phyloP scores from a whole-genome alignment of 169 alveolate genomes.

The Plasmodium gaboni region DNA sequence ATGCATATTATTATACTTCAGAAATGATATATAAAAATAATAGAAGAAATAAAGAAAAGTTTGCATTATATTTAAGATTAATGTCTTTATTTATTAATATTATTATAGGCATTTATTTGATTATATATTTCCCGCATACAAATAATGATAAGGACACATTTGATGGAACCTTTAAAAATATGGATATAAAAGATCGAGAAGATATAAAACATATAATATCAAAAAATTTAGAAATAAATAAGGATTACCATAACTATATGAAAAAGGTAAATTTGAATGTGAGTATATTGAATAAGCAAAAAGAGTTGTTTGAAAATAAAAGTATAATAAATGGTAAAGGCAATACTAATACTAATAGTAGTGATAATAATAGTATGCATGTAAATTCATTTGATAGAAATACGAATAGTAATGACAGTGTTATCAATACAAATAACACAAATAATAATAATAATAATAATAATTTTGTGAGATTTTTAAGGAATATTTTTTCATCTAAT shows the following conservation, averaged over 20 bases:
- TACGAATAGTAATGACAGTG: background rate
- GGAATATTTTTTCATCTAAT: too few species aligned
- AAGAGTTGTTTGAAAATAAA: slow-evolving; percentile 1
- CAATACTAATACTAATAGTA: background rate
- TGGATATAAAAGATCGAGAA: slow-evolving; percentile 25
- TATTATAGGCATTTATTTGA: slow-evolving; percentile 57
- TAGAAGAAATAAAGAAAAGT: slow-evolving; percentile 43
- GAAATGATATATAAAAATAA: slow-evolving; percentile 69
- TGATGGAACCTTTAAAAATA: slow-evolving; percentile 7
- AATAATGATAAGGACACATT: slow-evolving; percentile 11
- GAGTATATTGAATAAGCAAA: background rate
- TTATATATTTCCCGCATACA: slow-evolving; percentile 58
- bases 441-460: background rate
- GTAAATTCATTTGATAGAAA: background rate
- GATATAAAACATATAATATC: slow-evolving; percentile 24
- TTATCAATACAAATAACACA: background rate
- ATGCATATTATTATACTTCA: slow-evolving; percentile 65
- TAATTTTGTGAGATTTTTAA: too few species aligned
- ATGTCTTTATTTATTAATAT: slow-evolving; percentile 62
- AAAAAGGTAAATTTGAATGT: background rate
- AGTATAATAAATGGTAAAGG: slow-evolving; percentile 12
- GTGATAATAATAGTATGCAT: background rate
- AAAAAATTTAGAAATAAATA: slow-evolving; percentile 16
- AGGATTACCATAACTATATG: background rate
- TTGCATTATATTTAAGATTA: slow-evolving; percentile 60